Conservation (phyloP, 371 early-diverging fungal genomes). For the Apophysomyces ossiformis region DNA sequence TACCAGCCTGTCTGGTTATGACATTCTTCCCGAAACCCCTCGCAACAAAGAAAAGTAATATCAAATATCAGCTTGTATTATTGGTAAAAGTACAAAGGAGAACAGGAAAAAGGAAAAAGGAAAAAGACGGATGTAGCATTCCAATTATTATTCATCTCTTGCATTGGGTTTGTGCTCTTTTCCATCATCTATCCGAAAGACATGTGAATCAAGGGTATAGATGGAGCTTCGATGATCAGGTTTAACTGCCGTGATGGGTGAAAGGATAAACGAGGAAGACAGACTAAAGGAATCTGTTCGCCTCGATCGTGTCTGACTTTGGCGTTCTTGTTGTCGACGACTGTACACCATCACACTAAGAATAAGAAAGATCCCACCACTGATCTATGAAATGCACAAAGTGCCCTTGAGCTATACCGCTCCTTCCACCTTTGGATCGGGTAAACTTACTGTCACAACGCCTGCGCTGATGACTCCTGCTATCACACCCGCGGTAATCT, state of each 20-base stretch:
- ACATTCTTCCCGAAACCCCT: neutral
- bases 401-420: neutral
- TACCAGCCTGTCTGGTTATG: slow-evolving; percentile 63
- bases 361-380: slow-evolving; percentile 30
- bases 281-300: slow-evolving; percentile 14
- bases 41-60: neutral
- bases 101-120: neutral
- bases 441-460: slow-evolving; percentile 37
- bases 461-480: slow-evolving; percentile 45
- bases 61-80: neutral
- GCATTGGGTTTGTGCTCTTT: slow-evolving; percentile 30
- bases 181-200: slow-evolving; percentile 22
- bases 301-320: slow-evolving; percentile 8
- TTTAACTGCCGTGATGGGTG: slow-evolving; percentile 15
- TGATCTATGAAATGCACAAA: slow-evolving; percentile 22
- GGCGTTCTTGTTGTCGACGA: slow-evolving; percentile 19
- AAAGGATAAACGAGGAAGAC: slow-evolving; percentile 8
- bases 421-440: neutral
- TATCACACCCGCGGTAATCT: slow-evolving; percentile 36
- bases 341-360: slow-evolving; percentile 24
- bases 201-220: slow-evolving; percentile 14
- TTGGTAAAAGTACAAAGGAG: slow-evolving; percentile 6
- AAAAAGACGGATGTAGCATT: no score
- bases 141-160: slow-evolving; percentile 10
- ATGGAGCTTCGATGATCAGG: slow-evolving; percentile 34